Percentiles rank a stretch among this genome's conserved stretches.
Conservation (phyloP, 2,329 filamentous ascomycete species). For the Penicillium griseofulvum region DNA sequence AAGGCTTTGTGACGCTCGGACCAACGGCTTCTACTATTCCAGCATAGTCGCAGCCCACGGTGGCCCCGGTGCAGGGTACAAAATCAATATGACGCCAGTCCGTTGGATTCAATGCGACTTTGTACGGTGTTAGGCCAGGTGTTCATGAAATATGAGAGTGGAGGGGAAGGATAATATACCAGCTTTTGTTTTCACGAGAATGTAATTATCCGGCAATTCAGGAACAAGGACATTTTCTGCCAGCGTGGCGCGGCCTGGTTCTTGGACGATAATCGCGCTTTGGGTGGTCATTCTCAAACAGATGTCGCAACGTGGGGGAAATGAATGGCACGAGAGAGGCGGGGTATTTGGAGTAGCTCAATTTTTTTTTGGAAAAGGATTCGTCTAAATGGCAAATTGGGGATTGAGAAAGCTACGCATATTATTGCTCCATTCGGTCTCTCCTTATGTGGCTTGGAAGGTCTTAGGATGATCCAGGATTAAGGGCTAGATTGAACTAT, state of each 20-base stretch:
- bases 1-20: slow-evolving; percentile 27
- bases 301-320: background rate
- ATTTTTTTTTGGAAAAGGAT: background rate
- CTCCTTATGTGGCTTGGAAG: background rate
- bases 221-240: slow-evolving; percentile 32
- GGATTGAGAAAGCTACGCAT: background rate
- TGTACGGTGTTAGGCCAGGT: slow-evolving; percentile 47
- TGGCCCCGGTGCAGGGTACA: slow-evolving; percentile 33
- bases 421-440: background rate
- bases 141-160: background rate
- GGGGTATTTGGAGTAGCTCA: background rate
- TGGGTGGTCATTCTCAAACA: slow-evolving; percentile 12
- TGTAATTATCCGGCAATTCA: slow-evolving; percentile 46
- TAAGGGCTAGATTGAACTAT: background rate
- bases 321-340: background rate
- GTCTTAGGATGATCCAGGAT: background rate
- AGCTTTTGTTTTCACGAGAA: slow-evolving; percentile 49
- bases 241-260: slow-evolving; percentile 8
- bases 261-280: slow-evolving; percentile 14
- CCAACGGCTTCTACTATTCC: slow-evolving; percentile 43
- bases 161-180: slow-evolving; percentile 5
- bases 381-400: background rate
- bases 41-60: slow-evolving; percentile 52
- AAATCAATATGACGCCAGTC: slow-evolving; percentile 38
- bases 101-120: slow-evolving; percentile 53